Evolutionary conservation across 139 green algal species (phyloP).

Genomic region (Nannochloris sp.): DNA sequence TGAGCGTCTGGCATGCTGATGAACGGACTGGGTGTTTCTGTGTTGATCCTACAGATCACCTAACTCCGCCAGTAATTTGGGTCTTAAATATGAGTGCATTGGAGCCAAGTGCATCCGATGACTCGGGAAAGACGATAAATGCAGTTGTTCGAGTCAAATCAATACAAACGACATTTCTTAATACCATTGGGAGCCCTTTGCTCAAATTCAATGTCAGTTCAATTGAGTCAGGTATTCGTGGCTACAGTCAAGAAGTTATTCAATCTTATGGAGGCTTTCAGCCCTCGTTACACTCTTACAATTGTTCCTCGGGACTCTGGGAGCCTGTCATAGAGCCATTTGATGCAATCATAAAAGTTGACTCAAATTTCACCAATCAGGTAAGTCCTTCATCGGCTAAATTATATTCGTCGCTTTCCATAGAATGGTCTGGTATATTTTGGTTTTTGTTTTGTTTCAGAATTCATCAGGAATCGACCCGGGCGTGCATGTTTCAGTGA

Average conservation of each 20-base stretch:
- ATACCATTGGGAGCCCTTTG: constrained; percentile 44
- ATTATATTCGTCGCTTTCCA: too few species aligned
- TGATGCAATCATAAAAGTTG: constrained; percentile 53
- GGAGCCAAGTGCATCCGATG: not conserved
- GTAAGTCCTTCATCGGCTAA: not conserved
- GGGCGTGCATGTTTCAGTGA: constrained; percentile 34
- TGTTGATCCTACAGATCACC: constrained; percentile 2
- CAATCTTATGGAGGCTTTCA: constrained; percentile 41
- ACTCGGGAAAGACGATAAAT: constrained; percentile 20
- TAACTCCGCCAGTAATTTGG: not conserved
- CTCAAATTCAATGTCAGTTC: constrained; percentile 49
- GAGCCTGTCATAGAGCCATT: constrained; percentile 82
- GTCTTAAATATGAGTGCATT: not conserved
- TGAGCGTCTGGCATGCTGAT: constrained; percentile 48
- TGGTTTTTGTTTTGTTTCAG: constrained; percentile 12
- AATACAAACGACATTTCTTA: constrained; percentile 42
- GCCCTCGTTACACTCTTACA: constrained; percentile 50
- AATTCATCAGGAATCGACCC: constrained; percentile 28
- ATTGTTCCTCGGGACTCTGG: constrained; percentile 48
- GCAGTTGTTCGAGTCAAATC: constrained; percentile 34
- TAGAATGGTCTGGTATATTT: not conserved
- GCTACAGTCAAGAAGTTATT: constrained; percentile 16
- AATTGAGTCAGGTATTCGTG: constrained; percentile 23
- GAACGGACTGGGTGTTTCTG: constrained; percentile 47
- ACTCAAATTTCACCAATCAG: constrained; percentile 27